Conservation (phyloP, 176 grass and related monocot genomes). For the Echinochloa phyllopogon region DNA sequence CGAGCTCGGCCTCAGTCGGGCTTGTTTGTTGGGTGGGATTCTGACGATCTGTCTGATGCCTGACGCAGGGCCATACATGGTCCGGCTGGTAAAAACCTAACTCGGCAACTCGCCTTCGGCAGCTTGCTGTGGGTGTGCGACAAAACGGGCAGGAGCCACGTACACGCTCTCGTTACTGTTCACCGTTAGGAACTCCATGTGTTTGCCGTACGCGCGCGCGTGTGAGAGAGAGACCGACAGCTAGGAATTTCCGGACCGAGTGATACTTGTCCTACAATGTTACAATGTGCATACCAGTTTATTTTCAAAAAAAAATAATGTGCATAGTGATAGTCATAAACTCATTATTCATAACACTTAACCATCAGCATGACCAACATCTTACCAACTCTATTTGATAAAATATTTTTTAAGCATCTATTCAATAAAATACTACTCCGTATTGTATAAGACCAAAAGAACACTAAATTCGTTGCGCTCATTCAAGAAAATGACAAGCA, state of each 20-base stretch:
- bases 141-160: not conserved
- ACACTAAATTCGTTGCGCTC: not conserved
- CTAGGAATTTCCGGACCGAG: not conserved
- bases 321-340: not conserved
- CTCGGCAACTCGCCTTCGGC: not conserved
- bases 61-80: not conserved
- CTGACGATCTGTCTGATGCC: not conserved
- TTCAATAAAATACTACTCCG: not conserved
- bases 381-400: not conserved
- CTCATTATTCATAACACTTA: not conserved
- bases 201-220: not conserved
- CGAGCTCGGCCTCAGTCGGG: not conserved
- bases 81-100: not conserved
- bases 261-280: not conserved
- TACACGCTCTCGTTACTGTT: not conserved
- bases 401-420: not conserved
- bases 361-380: not conserved
- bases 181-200: not conserved
- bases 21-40: not conserved
- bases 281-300: too few species aligned
- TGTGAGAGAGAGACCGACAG: too few species aligned
- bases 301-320: too few species aligned
- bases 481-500: not conserved
- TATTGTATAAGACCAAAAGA: not conserved
- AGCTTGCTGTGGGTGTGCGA: not conserved